Percentiles rank a stretch among this genome's conserved stretches.
phyloP scores from a whole-genome alignment of 495 filamentous ascomycete species.

The Glonium stellatum region DNA sequence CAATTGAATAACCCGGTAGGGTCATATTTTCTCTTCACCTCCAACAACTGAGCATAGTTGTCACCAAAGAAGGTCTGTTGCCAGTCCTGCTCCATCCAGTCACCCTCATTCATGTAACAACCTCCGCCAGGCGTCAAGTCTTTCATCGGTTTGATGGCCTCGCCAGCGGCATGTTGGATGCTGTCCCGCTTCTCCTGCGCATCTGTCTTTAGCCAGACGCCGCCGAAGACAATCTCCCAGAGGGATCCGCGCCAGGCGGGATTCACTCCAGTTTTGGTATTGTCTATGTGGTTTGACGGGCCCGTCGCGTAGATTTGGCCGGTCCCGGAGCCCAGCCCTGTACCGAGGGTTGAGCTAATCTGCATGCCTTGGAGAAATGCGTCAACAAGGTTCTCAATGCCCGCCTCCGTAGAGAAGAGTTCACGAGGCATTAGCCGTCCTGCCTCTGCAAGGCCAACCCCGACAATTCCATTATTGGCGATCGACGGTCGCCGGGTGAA shows the following conservation, averaged over 20 bases:
- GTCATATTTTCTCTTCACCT: constrained; percentile 26
- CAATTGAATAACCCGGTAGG: constrained; percentile 22
- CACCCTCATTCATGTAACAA: constrained; percentile 28
- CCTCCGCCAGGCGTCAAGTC: constrained; percentile 22
- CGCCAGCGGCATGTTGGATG: constrained; percentile 16
- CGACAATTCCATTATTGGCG: constrained; percentile 21
- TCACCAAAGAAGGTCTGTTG: constrained; percentile 25
- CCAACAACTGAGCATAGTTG: constrained; percentile 21
- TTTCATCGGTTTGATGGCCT: constrained; percentile 18
- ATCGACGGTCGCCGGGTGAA: constrained; percentile 19
- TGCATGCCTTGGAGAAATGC: constrained; percentile 22
- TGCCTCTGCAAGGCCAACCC: constrained; percentile 17
- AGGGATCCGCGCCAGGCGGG: constrained; percentile 18
- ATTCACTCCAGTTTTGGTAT: constrained; percentile 20
- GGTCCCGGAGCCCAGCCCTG: not conserved
- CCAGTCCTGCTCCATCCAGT: constrained; percentile 26
- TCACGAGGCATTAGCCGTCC: constrained; percentile 18
- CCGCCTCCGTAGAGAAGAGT: constrained; percentile 7
- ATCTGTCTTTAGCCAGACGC: constrained; percentile 15
- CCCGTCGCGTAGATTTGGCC: constrained; percentile 25
- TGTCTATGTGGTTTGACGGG: constrained; percentile 23
- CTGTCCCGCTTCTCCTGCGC: not conserved
- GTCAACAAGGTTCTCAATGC: constrained; percentile 13
- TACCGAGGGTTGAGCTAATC: constrained; percentile 10
- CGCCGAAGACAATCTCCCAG: constrained; percentile 22